Evolutionary conservation across 1,284 basidiomycete genomes (phyloP).

Genomic region (Flammula alnicola): DNA sequence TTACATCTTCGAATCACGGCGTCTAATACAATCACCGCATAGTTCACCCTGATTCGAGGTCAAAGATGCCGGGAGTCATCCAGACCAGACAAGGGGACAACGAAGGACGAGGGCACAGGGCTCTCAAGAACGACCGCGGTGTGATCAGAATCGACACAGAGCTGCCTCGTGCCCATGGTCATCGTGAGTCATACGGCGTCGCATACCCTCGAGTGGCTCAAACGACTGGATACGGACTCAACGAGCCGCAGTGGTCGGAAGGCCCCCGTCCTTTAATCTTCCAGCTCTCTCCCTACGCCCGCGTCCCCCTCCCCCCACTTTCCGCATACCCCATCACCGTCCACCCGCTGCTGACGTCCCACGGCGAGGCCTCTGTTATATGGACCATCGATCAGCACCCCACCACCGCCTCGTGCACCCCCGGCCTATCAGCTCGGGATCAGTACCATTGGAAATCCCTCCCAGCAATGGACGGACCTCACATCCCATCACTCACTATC

Average conservation of each 20-base stretch:
- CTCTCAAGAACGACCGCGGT: background rate
- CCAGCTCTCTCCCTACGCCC: slow-evolving; percentile 21
- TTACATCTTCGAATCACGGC: slow-evolving; percentile 2
- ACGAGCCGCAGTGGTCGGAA: slow-evolving; percentile 25
- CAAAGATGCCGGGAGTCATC: slow-evolving; percentile 6
- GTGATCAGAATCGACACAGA: background rate
- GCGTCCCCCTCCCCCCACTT: slow-evolving; percentile 21
- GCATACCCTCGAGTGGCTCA: slow-evolving; percentile 9
- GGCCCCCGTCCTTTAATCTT: slow-evolving; percentile 22
- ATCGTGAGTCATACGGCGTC: slow-evolving; percentile 14
- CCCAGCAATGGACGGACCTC: slow-evolving; percentile 11
- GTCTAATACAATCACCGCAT: background rate
- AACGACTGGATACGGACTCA: slow-evolving; percentile 24
- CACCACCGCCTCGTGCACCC: background rate
- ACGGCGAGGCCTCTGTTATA: background rate
- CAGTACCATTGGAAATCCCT: slow-evolving; percentile 17
- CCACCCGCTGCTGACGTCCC: slow-evolving; percentile 17
- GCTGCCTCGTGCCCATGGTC: slow-evolving; percentile 1
- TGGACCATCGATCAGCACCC: slow-evolving; percentile 17
- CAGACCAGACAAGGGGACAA: background rate
- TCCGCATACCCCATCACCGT: slow-evolving; percentile 3
- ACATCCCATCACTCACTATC: slow-evolving; percentile 9
- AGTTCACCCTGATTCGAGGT: background rate
- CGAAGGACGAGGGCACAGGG: background rate
- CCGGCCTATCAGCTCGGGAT: background rate